Evolutionary conservation across 495 filamentous ascomycete species (phyloP), one percentile per base, ranked within the genome.

Genomic region (Lasiosphaeria hispida): DNA sequence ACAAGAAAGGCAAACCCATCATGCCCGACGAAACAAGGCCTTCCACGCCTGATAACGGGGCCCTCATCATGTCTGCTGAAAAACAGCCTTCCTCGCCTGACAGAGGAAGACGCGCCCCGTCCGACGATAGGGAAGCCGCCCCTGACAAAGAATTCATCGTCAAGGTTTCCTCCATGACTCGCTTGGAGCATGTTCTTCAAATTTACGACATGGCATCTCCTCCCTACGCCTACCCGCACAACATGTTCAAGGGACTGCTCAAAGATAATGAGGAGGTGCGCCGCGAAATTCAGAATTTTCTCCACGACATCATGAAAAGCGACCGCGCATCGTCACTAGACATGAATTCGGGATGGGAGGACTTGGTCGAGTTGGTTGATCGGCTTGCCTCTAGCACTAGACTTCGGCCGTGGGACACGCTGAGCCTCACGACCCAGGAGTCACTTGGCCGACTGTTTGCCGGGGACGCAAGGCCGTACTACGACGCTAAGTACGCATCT

Each of bases 1-100:
- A 47, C 43, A 47, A 47, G 17, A 47, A 47, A 47, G 17, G 43
- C 11, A 47, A 18, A 47, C 43, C 43, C 43, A 47, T 47, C 43
- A 47, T 47, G 17, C 17, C 43, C 43, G 17, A 47, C 43, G 43
- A 23, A 23, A 23, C 11, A 23, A 47, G 43, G 6, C 41, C 41
- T 43, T 43, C 41, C 11, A 38, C 36, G 36, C 36, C 36, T 38
- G 36, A 38, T 38, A 38, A 38, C 36, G 36, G 36, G 41, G 41
- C 41, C 41, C 36, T 38, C 36, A 38, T 38, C 36, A 38, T 38
- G 11, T 38, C 36, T 38, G 36, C 36, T 38, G 36, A 38, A 38
- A 38, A 38, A 38, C 36, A 38, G 36, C 36, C 41, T 43, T 43
- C 41, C 43, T 47, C 11, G 10, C 43, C 43, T 47, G 17, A 47